Conservation (phyloP, 305 asterid genomes). For the Rubia occidens region DNA sequence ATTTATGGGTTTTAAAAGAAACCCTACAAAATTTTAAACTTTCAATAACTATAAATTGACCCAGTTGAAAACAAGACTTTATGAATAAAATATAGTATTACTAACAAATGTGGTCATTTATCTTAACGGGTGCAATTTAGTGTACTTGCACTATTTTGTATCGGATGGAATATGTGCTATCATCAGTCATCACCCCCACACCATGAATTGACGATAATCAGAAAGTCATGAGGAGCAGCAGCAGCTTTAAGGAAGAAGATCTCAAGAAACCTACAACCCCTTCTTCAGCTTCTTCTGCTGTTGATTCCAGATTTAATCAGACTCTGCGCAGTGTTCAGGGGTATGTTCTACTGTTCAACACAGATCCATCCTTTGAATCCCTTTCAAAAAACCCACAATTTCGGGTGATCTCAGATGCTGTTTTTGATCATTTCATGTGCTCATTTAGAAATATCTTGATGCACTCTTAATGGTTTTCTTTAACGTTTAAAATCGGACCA, state of each 20-base stretch:
- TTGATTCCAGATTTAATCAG: conserved; percentile 91
- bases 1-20: too few species aligned
- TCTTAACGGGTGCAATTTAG: too few species aligned
- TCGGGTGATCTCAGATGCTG: background rate
- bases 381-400: background rate
- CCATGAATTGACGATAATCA: background rate
- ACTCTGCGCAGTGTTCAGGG: conserved; percentile 95
- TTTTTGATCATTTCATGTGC: conserved; percentile 4
- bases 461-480: conserved; percentile 15
- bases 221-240: conserved; percentile 29
- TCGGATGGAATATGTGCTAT: background rate
- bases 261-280: conserved; percentile 34
- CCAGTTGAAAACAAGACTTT: too few species aligned
- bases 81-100: too few species aligned
- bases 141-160: too few species aligned
- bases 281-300: conserved; percentile 29
- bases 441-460: conserved; percentile 1
- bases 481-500: conserved; percentile 11
- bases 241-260: conserved; percentile 39
- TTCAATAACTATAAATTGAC: too few species aligned
- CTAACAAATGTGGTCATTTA: too few species aligned
- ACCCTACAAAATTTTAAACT: too few species aligned
- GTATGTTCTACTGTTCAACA: conserved; percentile 17
- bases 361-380: conserved; percentile 22
- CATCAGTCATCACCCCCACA: background rate